These are phyloP conservation scores for Jatropha podagrica DNA, from an alignment of 441 rosid species.

Conservation along the genomic window DNA sequence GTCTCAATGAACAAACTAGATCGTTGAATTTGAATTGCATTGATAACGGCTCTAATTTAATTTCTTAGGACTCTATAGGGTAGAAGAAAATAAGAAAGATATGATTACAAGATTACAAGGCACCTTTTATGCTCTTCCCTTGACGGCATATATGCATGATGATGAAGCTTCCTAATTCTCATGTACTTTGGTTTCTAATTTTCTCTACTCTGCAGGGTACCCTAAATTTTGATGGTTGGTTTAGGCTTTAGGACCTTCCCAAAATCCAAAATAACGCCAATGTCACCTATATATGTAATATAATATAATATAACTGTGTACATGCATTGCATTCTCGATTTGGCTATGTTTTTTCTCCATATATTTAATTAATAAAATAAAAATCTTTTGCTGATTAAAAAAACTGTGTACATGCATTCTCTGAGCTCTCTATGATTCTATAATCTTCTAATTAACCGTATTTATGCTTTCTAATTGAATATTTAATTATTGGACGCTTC, in stretches of 20 bases:
- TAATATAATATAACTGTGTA: no score
- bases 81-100: background rate
- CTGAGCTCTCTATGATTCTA: background rate
- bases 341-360: no score
- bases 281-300: background rate
- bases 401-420: no score
- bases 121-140: background rate
- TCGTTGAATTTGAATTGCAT: background rate
- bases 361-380: no score
- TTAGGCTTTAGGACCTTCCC: background rate
- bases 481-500: no score
- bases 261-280: background rate
- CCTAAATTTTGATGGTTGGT: background rate
- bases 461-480: no score
- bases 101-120: no score
- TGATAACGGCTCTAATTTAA: background rate
- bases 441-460: background rate
- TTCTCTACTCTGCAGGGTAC: background rate
- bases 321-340: background rate
- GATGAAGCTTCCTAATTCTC: no score
- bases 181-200: no score
- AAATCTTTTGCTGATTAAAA: no score
- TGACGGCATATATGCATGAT: background rate
- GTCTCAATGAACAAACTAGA: background rate
- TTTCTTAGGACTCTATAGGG: background rate